Conservation (phyloP, 352 stramenopile genomes). For the Phytopythium sindhum region DNA sequence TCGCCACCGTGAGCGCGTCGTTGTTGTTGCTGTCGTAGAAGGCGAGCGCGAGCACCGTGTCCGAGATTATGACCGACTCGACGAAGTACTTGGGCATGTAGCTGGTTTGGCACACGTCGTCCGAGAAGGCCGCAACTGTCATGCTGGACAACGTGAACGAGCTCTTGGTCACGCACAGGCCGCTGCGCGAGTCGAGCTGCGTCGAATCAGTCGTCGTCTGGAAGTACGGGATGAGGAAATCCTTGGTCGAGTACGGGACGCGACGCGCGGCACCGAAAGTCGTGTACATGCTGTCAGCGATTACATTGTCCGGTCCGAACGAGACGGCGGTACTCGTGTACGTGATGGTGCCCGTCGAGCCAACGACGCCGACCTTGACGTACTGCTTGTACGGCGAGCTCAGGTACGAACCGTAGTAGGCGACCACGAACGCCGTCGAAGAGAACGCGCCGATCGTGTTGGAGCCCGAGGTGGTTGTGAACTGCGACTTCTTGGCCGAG, state of each 20-base stretch:
- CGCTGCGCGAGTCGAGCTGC: slow-evolving; percentile 5
- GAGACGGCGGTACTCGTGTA: slow-evolving; percentile 15
- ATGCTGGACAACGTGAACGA: slow-evolving; percentile 15
- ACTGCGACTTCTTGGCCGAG: slow-evolving; percentile 14
- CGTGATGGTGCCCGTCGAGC: slow-evolving; percentile 28
- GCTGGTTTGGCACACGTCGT: slow-evolving; percentile 34
- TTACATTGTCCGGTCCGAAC: slow-evolving; percentile 31
- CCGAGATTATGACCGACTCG: slow-evolving; percentile 42
- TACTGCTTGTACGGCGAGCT: slow-evolving; percentile 24
- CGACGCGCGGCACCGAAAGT: slow-evolving; percentile 36
- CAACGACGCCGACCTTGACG: slow-evolving; percentile 35
- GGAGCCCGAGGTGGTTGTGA: slow-evolving; percentile 23
- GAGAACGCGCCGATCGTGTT: slow-evolving; percentile 40
- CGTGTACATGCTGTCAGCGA: slow-evolving; percentile 15
- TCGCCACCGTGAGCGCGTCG: slow-evolving; percentile 46
- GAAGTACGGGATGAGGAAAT: slow-evolving; percentile 59
- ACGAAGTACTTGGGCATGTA: slow-evolving; percentile 35
- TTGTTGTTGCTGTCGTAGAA: slow-evolving; percentile 59
- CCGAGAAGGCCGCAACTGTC: slow-evolving; percentile 26
- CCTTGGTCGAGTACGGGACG: slow-evolving; percentile 14
- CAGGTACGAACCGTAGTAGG: slow-evolving; percentile 44
- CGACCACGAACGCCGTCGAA: slow-evolving; percentile 33
- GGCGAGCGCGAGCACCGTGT: slow-evolving; percentile 35
- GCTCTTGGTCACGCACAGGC: slow-evolving; percentile 44
- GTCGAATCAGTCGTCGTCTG: slow-evolving; percentile 12